Percentiles rank a stretch among this genome's conserved stretches.
These are phyloP conservation scores for Auricularia sp. DNA, from an alignment of 768 basidiomycete species.

Conservation along the genomic window DNA sequence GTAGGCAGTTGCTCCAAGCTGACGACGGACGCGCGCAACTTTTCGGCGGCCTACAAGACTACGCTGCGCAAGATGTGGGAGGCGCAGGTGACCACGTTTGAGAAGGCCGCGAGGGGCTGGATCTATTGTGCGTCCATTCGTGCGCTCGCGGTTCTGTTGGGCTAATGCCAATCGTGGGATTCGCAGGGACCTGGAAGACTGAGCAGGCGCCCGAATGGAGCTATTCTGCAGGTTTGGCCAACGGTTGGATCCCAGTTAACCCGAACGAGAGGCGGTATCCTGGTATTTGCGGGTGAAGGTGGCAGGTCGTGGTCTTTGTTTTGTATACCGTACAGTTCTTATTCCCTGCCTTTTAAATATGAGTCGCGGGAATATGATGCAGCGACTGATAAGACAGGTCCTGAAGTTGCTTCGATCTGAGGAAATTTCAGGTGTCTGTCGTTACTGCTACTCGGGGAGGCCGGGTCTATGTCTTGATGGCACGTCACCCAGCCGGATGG, in stretches of 20 bases:
- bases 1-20: slow-evolving; percentile 21
- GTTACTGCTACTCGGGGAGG: no score
- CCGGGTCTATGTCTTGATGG: no score
- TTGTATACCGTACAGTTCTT: background rate
- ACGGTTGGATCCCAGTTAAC: slow-evolving; percentile 76
- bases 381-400: no score
- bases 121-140: slow-evolving; percentile 9
- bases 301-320: background rate
- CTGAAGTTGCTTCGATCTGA: no score
- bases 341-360: no score
- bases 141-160: no score
- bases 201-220: slow-evolving; percentile 80
- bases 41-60: slow-evolving; percentile 21
- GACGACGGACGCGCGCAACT: slow-evolving; percentile 19
- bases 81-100: slow-evolving; percentile 25
- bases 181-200: slow-evolving; percentile 60
- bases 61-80: slow-evolving; percentile 23
- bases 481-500: no score
- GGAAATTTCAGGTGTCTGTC: no score
- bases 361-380: no score
- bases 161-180: background rate
- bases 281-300: slow-evolving; percentile 38
- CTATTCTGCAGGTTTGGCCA: slow-evolving; percentile 67
- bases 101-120: slow-evolving; percentile 17
- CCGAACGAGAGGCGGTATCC: slow-evolving; percentile 46